Conservation (phyloP, 1,139 yeast species). For the Zygoascus hellenicus region DNA sequence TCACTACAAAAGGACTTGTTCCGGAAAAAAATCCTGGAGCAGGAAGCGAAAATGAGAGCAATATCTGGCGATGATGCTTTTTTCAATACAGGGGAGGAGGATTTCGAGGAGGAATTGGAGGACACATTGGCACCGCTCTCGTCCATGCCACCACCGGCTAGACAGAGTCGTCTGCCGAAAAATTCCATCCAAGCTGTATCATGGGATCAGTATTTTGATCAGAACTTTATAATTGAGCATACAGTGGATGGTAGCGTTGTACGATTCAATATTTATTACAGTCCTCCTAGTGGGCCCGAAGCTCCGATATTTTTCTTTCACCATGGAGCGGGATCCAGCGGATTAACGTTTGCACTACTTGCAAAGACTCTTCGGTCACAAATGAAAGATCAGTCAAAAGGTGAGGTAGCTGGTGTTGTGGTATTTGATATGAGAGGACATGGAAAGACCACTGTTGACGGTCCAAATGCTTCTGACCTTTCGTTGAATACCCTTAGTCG, state of each 20-base stretch:
- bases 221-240: slow-evolving; percentile 27
- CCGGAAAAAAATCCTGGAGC: slow-evolving; percentile 8
- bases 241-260: slow-evolving; percentile 6
- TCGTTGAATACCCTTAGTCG: slow-evolving; percentile 46
- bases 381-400: slow-evolving; percentile 24
- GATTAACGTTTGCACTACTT: slow-evolving; percentile 64
- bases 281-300: slow-evolving; percentile 42
- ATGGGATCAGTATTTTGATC: slow-evolving; percentile 42
- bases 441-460: slow-evolving; percentile 44
- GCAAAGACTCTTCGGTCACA: slow-evolving; percentile 35
- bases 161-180: background rate
- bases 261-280: slow-evolving; percentile 55
- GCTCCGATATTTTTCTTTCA: slow-evolving; percentile 66
- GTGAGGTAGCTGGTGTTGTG: slow-evolving; percentile 49
- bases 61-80: background rate
- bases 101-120: slow-evolving; percentile 4
- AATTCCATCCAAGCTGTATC: background rate
- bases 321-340: slow-evolving; percentile 95
- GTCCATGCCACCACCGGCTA: background rate
- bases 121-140: background rate
- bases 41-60: slow-evolving; percentile 3
- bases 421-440: slow-evolving; percentile 83
- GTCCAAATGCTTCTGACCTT: slow-evolving; percentile 35
- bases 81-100: background rate
- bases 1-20: slow-evolving; percentile 9